Base-by-base conservation (phyloP, 2,329 filamentous ascomycete species). In the Neurospora sp. region DNA sequence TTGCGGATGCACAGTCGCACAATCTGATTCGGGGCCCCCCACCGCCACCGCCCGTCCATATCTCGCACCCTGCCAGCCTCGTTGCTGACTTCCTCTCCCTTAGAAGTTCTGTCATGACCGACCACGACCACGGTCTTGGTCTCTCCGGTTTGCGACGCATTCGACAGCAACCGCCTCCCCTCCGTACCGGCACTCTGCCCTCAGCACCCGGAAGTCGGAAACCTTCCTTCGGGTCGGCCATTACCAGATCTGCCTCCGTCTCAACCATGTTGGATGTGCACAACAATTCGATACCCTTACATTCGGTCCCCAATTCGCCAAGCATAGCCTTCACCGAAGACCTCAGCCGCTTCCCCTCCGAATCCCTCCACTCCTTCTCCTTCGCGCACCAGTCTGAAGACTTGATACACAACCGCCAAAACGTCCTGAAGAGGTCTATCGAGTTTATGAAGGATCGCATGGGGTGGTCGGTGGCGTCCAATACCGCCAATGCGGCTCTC, bases 291-390 rank as follows among this genome's bases (percentile, higher is more conserved):
- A 81, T 84, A 67, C 84, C 86, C 17, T 78, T 89, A 36, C 82
- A 86, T 9, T 84, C 89, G n/a, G 89, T 85, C 6, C 89, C 90
- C 33, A 83, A 85, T 23, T 93, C 93, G 28, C 93, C 93, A 33
- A 87, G 87, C 72, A 62, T 62, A 62, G 23, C 23, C 52, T 93
- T 93, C 77, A 87, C 89, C 76, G 96, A 98, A 82, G 96, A 99
- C 78, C 87, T 99, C 66, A 90, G 90, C 66, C 90, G 94, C 68
- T 99, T 99, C 78, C 95, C 96, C 1, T 93, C 93, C 75, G 96
- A 99, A 79, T 99, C 96, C 6, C 84, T 99, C 66, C 96, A 99
- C 80, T 99, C 96, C 1, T 99, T 99, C 82, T 98, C 95, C 13
- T 99, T 99, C 80, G 93, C 96, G 52, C 93, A 97, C 75, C 94